Evolutionary conservation across 1,284 basidiomycete species (phyloP).

Genomic region (Cryptococcus sp.): DNA sequence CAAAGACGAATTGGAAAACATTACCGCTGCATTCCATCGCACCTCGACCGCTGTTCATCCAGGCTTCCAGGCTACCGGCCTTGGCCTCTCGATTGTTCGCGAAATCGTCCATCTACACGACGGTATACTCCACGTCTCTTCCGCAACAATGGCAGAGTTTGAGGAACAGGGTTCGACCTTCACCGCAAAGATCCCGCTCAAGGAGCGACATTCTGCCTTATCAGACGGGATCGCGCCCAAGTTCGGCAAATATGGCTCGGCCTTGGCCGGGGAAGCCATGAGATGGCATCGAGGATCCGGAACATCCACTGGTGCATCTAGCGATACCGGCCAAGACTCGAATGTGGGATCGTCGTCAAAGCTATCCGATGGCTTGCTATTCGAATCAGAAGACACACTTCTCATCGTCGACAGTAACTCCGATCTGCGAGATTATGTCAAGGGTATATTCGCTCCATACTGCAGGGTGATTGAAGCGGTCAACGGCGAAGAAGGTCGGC

Average conservation of each 20-base stretch:
- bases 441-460: slow-evolving; percentile 35
- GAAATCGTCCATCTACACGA: slow-evolving; percentile 50
- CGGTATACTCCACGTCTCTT: slow-evolving; percentile 42
- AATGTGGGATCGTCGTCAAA: slow-evolving; percentile 4
- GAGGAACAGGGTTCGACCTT: slow-evolving; percentile 34
- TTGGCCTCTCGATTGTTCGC: slow-evolving; percentile 33
- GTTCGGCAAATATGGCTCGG: slow-evolving; percentile 29
- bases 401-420: slow-evolving; percentile 36
- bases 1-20: slow-evolving; percentile 15
- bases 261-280: slow-evolving; percentile 36
- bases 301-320: slow-evolving; percentile 4
- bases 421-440: slow-evolving; percentile 43
- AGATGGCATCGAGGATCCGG: slow-evolving; percentile 20
- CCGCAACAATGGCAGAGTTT: slow-evolving; percentile 19
- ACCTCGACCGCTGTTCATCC: slow-evolving; percentile 22
- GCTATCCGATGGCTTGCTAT: slow-evolving; percentile 22
- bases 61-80: slow-evolving; percentile 26
- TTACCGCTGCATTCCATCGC: slow-evolving; percentile 34
- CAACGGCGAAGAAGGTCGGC: slow-evolving; percentile 45
- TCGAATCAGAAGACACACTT: slow-evolving; percentile 26
- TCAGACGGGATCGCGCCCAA: slow-evolving; percentile 5
- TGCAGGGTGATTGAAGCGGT: slow-evolving; percentile 43
- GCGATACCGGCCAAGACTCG: slow-evolving; percentile 6
- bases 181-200: slow-evolving; percentile 19
- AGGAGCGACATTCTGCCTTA: background rate